Evolutionary conservation across 2,329 filamentous ascomycete genomes (phyloP), one percentile per base, ranked within the genome.

Genomic region (Zymoseptoria tritici): DNA sequence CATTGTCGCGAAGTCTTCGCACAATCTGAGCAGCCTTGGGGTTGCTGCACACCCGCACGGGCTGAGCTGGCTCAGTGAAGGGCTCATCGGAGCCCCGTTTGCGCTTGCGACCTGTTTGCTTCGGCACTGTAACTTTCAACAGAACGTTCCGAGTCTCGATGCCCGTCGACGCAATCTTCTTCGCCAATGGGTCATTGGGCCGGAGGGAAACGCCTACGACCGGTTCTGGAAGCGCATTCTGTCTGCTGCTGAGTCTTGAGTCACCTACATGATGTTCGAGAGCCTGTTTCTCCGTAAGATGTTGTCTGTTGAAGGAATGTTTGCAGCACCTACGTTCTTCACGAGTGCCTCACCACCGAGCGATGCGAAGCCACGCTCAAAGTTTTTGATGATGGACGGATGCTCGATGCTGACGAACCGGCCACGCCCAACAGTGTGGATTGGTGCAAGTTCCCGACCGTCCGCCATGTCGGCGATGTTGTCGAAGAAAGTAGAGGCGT

Each of bases 41-140:
- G 54, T 64, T 67, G 26, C 57, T 22, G 50, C 22, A 21, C 20
- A 6, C 31, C 16, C 59, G 55, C 29, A 46, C n/a, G 50, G 60
- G 53, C 6, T 57, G 36, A n/a, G 56, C 26, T 8, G 56, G 19
- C 20, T 62, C 58, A 11, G 60, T 49, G 57, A 69, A 74, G 0
- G 87, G 85, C 4, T 80, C 87, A 58, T 86, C 73, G 4, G 85
- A 85, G n/a, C 90, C 91, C 66, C 87, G 81, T 76, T 92, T 96
- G 60, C 92, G 84, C 75, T 89, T 96, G 61, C 91, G 84, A 2
- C 92, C 92, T 2, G 91, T 97, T 58, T 90, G 81, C 73, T 87
- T 94, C 0, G 94, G 93, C 0, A 97, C 85, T 0, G 88, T 91
- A 58, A 99, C 81, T 72, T 91, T 92, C 57, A 99, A 80, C 20